Conservation (phyloP, 2,329 filamentous ascomycete species). For the Fusarium longipes region DNA sequence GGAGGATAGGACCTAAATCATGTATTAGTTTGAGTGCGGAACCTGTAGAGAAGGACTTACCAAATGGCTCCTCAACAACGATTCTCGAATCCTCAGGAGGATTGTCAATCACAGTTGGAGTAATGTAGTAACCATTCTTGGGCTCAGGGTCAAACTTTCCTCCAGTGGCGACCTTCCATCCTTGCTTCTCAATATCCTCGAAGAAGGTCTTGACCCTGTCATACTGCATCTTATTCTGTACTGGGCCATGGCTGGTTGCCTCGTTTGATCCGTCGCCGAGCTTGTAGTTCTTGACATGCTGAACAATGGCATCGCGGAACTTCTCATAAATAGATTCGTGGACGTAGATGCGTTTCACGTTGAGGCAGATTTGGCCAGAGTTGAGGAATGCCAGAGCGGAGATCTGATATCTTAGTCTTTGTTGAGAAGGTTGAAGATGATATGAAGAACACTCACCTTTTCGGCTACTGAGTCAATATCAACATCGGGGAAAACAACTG, state of each 20-base stretch:
- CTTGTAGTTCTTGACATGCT: constrained; percentile 54
- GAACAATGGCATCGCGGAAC: constrained; percentile 58
- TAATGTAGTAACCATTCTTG: constrained; percentile 65
- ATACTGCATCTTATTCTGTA: constrained; percentile 74
- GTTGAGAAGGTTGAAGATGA: rapidly evolving
- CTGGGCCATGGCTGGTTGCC: constrained; percentile 62
- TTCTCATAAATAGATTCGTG: constrained; percentile 68
- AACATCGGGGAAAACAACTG: constrained; percentile 69
- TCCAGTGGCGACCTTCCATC: constrained; percentile 56
- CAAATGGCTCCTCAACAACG: constrained; percentile 65
- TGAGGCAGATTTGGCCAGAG: constrained; percentile 55
- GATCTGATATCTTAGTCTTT: constrained; percentile 13
- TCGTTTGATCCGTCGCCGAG: constrained; percentile 58
- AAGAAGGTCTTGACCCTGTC: constrained; percentile 61
- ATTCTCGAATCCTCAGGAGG: constrained; percentile 67
- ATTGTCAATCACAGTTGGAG: constrained; percentile 69
- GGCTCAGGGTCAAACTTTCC: constrained; percentile 32
- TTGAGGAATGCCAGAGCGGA: constrained; percentile 67
- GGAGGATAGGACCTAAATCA: constrained; percentile 64
- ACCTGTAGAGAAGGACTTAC: constrained; percentile 27
- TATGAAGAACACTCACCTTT: constrained; percentile 49
- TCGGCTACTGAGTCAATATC: constrained; percentile 55
- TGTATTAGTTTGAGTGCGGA: not conserved
- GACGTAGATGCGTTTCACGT: constrained; percentile 69
- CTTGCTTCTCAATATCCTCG: constrained; percentile 60